Conservation (phyloP, 2,329 filamentous ascomycete genomes). For the Talaromyces marneffei region DNA sequence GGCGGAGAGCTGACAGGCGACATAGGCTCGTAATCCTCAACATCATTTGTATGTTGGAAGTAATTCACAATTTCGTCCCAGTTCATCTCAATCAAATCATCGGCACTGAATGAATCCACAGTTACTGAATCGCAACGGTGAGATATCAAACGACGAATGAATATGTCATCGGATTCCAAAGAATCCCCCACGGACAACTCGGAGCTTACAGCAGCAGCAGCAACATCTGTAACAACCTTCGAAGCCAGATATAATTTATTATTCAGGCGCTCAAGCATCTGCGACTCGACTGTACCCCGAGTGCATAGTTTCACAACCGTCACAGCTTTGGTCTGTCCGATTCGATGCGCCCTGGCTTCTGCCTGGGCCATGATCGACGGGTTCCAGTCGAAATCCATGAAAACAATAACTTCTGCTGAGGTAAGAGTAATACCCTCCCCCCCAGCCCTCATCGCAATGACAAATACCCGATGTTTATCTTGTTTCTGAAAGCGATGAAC, state of each 20-base stretch:
- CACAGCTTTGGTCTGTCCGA: constrained; percentile 50
- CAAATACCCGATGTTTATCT: constrained; percentile 48
- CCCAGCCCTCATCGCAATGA: constrained; percentile 52
- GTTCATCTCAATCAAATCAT: not conserved
- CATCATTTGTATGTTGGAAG: not conserved
- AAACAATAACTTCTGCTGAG: constrained; percentile 51
- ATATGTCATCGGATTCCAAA: not conserved
- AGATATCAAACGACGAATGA: not conserved
- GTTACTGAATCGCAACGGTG: not conserved
- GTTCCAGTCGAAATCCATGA: constrained; percentile 54
- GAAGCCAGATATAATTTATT: constrained; percentile 59
- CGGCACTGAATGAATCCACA: not conserved
- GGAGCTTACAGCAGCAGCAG: not conserved
- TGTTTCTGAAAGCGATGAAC: constrained; percentile 50
- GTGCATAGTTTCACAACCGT: constrained; percentile 54
- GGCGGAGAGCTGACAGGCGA: not conserved
- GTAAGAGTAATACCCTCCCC: constrained; percentile 53
- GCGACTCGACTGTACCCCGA: constrained; percentile 53
- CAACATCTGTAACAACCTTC: constrained; percentile 42
- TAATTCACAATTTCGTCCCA: not conserved
- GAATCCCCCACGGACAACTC: not conserved
- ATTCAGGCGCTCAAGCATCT: constrained; percentile 53
- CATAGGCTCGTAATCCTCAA: not conserved
- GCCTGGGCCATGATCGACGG: constrained; percentile 51
- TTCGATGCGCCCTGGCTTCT: constrained; percentile 50